phyloP scores from a whole-genome alignment of 768 basidiomycete species.

The Tephrocybe sp. region DNA sequence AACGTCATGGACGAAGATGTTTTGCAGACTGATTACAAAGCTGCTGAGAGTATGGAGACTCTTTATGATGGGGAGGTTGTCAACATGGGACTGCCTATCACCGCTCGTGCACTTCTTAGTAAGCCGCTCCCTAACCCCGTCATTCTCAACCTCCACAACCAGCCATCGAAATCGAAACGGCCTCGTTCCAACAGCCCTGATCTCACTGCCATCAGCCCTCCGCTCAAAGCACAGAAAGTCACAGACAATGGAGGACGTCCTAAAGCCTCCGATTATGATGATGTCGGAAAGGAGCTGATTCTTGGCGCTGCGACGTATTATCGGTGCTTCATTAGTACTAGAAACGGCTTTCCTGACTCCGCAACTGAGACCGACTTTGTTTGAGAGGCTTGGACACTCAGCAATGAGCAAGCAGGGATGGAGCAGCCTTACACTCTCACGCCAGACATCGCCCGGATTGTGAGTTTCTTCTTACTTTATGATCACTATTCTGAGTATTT shows the following conservation, averaged over 20 bases:
- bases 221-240: background rate
- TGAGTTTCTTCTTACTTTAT: conserved; percentile 5
- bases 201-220: too few species aligned
- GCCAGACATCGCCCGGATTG: conserved; percentile 17
- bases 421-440: conserved; percentile 2
- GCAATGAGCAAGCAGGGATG: conserved; percentile 8
- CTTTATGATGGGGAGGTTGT: too few species aligned
- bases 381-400: conserved; percentile 14
- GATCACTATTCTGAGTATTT: background rate
- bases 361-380: conserved; percentile 10
- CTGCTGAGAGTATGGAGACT: too few species aligned
- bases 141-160: too few species aligned
- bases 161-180: too few species aligned
- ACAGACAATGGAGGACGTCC: conserved; percentile 10
- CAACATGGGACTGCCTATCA: too few species aligned
- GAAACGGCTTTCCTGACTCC: conserved; percentile 21
- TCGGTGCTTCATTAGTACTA: conserved; percentile 17
- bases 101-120: background rate
- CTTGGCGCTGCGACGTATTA: conserved; percentile 14
- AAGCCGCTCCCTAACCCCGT: background rate
- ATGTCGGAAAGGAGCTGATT: conserved; percentile 19
- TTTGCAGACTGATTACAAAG: background rate
- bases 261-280: conserved; percentile 17
- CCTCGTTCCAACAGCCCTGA: too few species aligned
- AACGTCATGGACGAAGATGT: too few species aligned